A percentile compares a stretch with the other conserved stretches of the same genome.
Conservation (phyloP, 2,329 filamentous ascomycete species). For the Didymella exigua region DNA sequence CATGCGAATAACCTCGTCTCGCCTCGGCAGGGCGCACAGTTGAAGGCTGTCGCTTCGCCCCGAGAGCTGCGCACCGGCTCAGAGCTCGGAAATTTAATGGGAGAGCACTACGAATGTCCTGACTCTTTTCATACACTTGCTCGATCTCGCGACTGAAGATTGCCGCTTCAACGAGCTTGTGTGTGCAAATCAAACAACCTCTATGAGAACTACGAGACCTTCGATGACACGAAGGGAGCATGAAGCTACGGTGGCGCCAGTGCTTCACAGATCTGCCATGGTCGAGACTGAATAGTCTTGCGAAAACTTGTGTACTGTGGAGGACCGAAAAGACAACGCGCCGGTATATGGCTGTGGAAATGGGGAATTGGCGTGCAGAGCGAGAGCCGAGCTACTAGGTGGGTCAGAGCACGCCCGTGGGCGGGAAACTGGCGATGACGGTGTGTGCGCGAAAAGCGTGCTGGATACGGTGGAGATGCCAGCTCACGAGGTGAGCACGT, state of each 20-base stretch:
- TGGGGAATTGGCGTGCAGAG: conserved; percentile 12
- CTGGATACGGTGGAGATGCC: not conserved
- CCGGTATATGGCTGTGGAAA: conserved; percentile 12
- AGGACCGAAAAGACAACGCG: conserved; percentile 10
- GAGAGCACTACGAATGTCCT: not conserved
- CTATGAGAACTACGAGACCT: conserved; percentile 19
- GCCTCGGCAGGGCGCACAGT: not conserved
- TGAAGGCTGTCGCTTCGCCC: not conserved
- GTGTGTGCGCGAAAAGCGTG: not conserved
- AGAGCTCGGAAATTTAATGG: not conserved
- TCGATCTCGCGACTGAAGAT: not conserved
- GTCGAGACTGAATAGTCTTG: conserved; percentile 22
- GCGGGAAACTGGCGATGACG: not conserved
- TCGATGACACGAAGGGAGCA: conserved; percentile 12
- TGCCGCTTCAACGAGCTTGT: not conserved
- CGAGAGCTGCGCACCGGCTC: not conserved
- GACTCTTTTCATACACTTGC: not conserved
- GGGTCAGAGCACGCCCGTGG: not conserved
- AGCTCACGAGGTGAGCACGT: not conserved
- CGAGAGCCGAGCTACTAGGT: not conserved
- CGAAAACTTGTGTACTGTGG: conserved; percentile 6
- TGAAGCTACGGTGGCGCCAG: conserved; percentile 18
- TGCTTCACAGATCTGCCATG: conserved; percentile 26
- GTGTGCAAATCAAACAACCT: conserved; percentile 20
- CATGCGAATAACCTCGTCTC: conserved; percentile 1